These are phyloP conservation scores for Chaetomiaceae sp. DNA, from an alignment of 2,329 filamentous ascomycete species.

Conservation along the genomic window DNA sequence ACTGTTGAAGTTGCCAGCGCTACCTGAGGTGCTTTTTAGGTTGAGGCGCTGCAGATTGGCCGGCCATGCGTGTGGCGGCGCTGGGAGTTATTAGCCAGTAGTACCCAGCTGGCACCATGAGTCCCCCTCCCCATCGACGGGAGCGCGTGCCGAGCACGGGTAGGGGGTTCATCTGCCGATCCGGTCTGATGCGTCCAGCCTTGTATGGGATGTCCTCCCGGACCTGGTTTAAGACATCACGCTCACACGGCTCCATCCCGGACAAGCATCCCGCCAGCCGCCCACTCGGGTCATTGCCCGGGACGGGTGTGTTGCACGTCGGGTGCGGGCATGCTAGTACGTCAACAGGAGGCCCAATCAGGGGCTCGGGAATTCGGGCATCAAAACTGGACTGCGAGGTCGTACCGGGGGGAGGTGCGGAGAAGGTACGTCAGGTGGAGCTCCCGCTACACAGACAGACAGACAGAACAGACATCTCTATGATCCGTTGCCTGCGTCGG, in stretches of 20 bases:
- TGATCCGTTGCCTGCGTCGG: too few species aligned
- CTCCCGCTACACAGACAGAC: too few species aligned
- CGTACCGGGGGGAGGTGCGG: background rate
- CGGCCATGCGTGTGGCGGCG: background rate
- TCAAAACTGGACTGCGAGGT: slow-evolving; percentile 16
- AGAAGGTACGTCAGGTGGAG: too few species aligned
- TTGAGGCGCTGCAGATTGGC: background rate
- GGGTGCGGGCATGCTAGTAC: background rate
- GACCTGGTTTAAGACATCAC: slow-evolving; percentile 14
- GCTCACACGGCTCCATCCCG: slow-evolving; percentile 1
- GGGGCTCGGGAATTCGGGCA: slow-evolving; percentile 6
- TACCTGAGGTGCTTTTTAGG: slow-evolving; percentile 9
- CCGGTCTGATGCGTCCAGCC: background rate
- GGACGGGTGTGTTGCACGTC: background rate
- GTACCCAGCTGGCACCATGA: background rate
- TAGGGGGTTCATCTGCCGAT: slow-evolving; percentile 16
- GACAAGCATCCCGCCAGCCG: background rate
- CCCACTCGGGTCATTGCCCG: slow-evolving; percentile 7
- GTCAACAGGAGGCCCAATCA: slow-evolving; percentile 6
- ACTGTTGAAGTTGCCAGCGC: slow-evolving; percentile 24
- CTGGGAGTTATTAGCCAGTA: slow-evolving; percentile 8
- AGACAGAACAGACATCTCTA: too few species aligned
- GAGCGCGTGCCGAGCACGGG: background rate
- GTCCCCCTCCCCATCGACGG: background rate
- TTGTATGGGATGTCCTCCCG: slow-evolving; percentile 7